A percentile compares a stretch with the other conserved stretches of the same genome.
Evolutionary conservation across 202 grass and related monocot genomes (phyloP).

Genomic region (Dendrocalamus latiflorus): DNA sequence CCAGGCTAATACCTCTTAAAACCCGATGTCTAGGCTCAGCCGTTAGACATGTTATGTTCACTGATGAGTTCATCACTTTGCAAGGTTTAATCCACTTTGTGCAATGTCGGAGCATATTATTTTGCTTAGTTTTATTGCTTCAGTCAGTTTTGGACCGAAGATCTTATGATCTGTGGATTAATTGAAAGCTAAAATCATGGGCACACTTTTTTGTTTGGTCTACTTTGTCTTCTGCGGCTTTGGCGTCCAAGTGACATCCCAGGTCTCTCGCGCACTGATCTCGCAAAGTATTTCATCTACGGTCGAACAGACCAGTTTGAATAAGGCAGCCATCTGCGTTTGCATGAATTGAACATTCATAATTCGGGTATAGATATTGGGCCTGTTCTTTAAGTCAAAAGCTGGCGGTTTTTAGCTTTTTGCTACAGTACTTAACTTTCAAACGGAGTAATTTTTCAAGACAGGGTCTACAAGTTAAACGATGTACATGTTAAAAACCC

Average conservation of each 20-base stretch:
- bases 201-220: neutral
- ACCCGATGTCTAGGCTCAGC: neutral
- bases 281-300: neutral
- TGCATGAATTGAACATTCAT: neutral
- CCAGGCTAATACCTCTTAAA: slow-evolving; percentile 42
- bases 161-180: neutral
- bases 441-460: too few relatives aligned
- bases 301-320: neutral
- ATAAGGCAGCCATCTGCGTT: neutral
- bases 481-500: too few relatives aligned
- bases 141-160: neutral
- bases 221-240: too few relatives aligned
- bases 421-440: too few relatives aligned
- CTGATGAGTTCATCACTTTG: neutral
- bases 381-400: too few relatives aligned
- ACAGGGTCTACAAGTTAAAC: too few relatives aligned
- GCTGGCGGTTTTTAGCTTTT: too few relatives aligned
- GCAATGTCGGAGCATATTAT: neutral
- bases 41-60: neutral
- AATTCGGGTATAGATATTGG: too few relatives aligned
- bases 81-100: neutral
- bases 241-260: neutral
- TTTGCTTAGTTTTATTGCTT: neutral
- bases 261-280: neutral
- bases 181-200: neutral